A percentile compares a stretch with the other conserved stretches of the same genome.
Evolutionary conservation across 441 rosid species (phyloP).

Genomic region (Croton setiger): DNA sequence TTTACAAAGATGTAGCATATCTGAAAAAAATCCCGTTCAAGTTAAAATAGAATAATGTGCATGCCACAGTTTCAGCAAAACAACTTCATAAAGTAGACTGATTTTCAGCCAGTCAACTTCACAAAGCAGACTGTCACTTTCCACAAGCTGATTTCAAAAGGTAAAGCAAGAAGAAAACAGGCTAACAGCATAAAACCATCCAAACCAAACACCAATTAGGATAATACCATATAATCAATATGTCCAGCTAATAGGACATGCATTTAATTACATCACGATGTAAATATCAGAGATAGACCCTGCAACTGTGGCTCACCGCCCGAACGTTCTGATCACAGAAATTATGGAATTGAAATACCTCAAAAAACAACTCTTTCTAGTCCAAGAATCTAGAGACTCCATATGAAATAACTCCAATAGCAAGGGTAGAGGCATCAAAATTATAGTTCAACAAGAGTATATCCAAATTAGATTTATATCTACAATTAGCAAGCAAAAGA

Average conservation of each 20-base stretch:
- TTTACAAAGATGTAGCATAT: neutral
- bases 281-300: neutral
- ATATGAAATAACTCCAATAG: neutral
- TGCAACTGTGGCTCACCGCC: neutral
- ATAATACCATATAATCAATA: slow-evolving; percentile 1
- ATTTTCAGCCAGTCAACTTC: too few relatives aligned
- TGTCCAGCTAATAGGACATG: neutral
- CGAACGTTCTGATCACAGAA: too few relatives aligned
- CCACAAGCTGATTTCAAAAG: slow-evolving; percentile 9
- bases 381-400: neutral
- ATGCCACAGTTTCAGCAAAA: slow-evolving; percentile 9
- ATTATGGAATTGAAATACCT: neutral
- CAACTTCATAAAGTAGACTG: slow-evolving; percentile 1
- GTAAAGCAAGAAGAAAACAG: neutral
- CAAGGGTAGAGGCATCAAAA: neutral
- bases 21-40: neutral
- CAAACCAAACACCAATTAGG: slow-evolving; percentile 2
- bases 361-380: neutral
- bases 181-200: neutral
- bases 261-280: neutral
- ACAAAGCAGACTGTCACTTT: neutral
- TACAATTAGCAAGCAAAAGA: neutral
- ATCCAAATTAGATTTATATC: neutral
- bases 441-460: neutral
- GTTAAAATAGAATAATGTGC: neutral